Evolutionary conservation across 2,329 filamentous ascomycete genomes (phyloP).

Genomic region (Raffaelea deltoideospora): DNA sequence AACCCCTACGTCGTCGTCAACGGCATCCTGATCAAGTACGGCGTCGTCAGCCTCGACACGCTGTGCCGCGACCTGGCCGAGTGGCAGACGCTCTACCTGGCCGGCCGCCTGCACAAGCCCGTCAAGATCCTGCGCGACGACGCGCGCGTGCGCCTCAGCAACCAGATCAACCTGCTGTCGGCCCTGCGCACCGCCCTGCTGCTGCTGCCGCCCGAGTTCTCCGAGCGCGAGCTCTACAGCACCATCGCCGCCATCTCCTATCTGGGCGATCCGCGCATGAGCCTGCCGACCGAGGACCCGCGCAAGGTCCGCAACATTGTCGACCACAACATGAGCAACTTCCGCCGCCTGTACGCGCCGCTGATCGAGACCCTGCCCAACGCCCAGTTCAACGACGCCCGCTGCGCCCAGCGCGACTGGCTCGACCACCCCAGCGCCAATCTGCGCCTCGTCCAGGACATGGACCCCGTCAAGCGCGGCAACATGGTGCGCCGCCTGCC

Average conservation of each 20-base stretch:
- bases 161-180: constrained; percentile 89
- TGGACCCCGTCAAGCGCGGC: constrained; percentile 77
- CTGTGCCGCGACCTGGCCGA: constrained; percentile 72
- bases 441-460: constrained; percentile 65
- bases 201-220: constrained; percentile 70
- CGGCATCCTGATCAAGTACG: constrained; percentile 93
- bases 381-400: constrained; percentile 56
- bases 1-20: constrained; percentile 92
- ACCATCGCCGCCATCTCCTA: constrained; percentile 90
- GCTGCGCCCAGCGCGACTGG: constrained; percentile 44
- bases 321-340: constrained; percentile 76
- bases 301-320: constrained; percentile 93
- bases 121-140: constrained; percentile 96
- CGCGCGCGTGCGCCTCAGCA: constrained; percentile 78
- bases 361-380: constrained; percentile 85
- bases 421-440: constrained; percentile 49
- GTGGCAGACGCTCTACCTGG: constrained; percentile 94
- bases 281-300: constrained; percentile 75
- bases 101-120: constrained; percentile 88
- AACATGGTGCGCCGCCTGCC: constrained; percentile 95
- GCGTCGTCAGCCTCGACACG: constrained; percentile 87
- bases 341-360: constrained; percentile 79
- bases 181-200: constrained; percentile 81
- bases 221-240: constrained; percentile 73
- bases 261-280: constrained; percentile 92